Base-by-base conservation (phyloP, 805 yeast species). In the Barnettozyma salicaria region DNA sequence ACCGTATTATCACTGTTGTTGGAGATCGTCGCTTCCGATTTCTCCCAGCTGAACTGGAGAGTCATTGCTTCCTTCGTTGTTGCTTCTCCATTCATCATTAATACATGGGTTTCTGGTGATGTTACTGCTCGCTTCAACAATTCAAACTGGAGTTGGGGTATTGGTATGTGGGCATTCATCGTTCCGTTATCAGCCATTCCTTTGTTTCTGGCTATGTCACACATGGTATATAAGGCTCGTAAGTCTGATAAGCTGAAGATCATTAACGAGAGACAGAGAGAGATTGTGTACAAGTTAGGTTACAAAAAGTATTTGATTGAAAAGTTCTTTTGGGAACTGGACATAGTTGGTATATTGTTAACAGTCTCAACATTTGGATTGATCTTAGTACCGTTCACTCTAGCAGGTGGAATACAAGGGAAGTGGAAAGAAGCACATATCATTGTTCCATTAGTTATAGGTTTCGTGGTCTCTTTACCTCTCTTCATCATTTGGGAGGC, bases 71-170 rank as follows among this genome's bases (percentile, higher is more conserved):
- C 80, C 8, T 75, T 76, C 45, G 59, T 77, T 32, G 83, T 86
- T 4, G 79, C 83, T 3, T 59, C 73, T 32, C 87, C 87, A 1
- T 78, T 74, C 48, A 70, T 80, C 45, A 76, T 81, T 53, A 81
- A 78, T 55, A 76, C 87, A 18, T 81, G 88, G 88, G 65, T 78
- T 36, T 60, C 76, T 24, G 86, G 84, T 45, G 56, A 75, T 50
- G 63, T 80, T 27, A 53, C 66, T 7, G 40, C 49, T 7, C 59
- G 59, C 24, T 57, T 67, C 39, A 61, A 58, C 30, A 28, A 41
- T n/a, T 48, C 58, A 10, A 48, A 55, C 13, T 71, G 77, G 70
- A 57, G 65, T 17, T 74, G 78, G 76, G 69, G 72, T 41, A 70
- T 74, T 45, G 78, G 76, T 24, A 74, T 76, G 62, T 76, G 76